phyloP scores from a whole-genome alignment of 352 stramenopile species.

The Pythium phragmiticola region DNA sequence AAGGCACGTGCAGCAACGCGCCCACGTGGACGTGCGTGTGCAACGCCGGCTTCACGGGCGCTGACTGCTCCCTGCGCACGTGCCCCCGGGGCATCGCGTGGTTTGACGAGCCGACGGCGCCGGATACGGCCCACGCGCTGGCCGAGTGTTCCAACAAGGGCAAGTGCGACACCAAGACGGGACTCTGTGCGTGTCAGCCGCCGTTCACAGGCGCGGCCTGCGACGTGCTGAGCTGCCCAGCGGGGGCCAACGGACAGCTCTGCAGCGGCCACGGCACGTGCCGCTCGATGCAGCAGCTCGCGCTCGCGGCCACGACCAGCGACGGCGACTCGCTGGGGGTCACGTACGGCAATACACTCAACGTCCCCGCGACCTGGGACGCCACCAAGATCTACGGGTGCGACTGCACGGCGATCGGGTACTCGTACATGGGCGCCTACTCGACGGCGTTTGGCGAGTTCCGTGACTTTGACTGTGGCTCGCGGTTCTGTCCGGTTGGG shows the following conservation, averaged over 20 bases:
- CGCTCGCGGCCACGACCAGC: slow-evolving; percentile 30
- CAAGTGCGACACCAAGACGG: slow-evolving; percentile 49
- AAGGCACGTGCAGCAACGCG: slow-evolving; percentile 43
- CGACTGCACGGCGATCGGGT: slow-evolving; percentile 44
- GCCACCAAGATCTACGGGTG: slow-evolving; percentile 84
- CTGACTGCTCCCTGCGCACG: slow-evolving; percentile 53
- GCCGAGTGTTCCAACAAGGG: slow-evolving; percentile 56
- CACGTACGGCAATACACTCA: slow-evolving; percentile 67
- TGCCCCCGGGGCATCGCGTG: slow-evolving; percentile 56
- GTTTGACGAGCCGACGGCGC: slow-evolving; percentile 61
- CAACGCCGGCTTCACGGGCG: slow-evolving; percentile 51
- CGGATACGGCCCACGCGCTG: slow-evolving; percentile 50
- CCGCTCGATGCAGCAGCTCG: slow-evolving; percentile 72
- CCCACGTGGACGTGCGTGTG: slow-evolving; percentile 62
- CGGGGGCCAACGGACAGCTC: slow-evolving; percentile 15
- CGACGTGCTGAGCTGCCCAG: slow-evolving; percentile 56
- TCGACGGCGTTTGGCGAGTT: slow-evolving; percentile 52
- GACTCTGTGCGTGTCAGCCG: slow-evolving; percentile 55
- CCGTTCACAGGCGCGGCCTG: slow-evolving; percentile 83
- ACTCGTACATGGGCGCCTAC: slow-evolving; percentile 66
- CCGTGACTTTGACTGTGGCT: slow-evolving; percentile 66
- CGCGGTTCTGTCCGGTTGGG: slow-evolving; percentile 84
- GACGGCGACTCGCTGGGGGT: slow-evolving; percentile 41
- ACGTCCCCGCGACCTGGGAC: slow-evolving; percentile 76
- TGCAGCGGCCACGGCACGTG: slow-evolving; percentile 79